phyloP scores from a whole-genome alignment of 257 asterid species.

The Echium plantagineum region DNA sequence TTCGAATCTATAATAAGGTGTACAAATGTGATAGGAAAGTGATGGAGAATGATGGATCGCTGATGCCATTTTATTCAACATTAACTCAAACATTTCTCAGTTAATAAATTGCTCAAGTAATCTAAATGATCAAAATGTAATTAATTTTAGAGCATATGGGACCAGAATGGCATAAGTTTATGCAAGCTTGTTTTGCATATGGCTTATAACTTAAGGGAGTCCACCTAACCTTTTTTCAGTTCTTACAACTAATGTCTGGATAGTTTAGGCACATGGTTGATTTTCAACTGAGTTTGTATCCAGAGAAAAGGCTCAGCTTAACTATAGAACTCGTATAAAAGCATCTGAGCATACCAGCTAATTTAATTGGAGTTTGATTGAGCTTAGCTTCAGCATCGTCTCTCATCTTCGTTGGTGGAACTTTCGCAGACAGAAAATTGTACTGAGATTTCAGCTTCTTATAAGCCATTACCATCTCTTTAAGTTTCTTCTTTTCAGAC shows the following conservation, averaged over 20 bases:
- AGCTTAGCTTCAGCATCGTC: constrained; percentile 33
- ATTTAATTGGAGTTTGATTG: constrained; percentile 25
- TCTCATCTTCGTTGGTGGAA: constrained; percentile 24
- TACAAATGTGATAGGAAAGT: constrained; percentile 1
- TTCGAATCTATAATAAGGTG: constrained; percentile 23
- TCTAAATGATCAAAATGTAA: background rate
- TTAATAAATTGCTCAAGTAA: background rate
- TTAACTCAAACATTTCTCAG: too few relatives aligned
- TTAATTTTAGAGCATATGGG: background rate
- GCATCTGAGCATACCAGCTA: constrained; percentile 30
- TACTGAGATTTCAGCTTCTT: constrained; percentile 63
- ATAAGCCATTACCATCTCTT: constrained; percentile 22
- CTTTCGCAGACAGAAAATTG: constrained; percentile 38
- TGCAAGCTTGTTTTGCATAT: background rate
- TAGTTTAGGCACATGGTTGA: too few relatives aligned
- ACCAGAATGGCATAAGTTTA: background rate
- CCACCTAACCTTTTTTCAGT: too few relatives aligned
- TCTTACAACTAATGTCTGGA: too few relatives aligned
- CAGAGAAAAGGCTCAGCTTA: too few relatives aligned
- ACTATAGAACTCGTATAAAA: background rate
- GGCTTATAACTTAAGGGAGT: too few relatives aligned
- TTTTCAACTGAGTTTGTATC: too few relatives aligned
- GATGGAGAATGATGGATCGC: too few relatives aligned
- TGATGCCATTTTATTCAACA: too few relatives aligned
- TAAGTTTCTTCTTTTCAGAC: constrained; percentile 42